These are phyloP conservation scores for Linnemannia elongata DNA, from an alignment of 192 early-diverging fungal genomes.

Conservation along the genomic window DNA sequence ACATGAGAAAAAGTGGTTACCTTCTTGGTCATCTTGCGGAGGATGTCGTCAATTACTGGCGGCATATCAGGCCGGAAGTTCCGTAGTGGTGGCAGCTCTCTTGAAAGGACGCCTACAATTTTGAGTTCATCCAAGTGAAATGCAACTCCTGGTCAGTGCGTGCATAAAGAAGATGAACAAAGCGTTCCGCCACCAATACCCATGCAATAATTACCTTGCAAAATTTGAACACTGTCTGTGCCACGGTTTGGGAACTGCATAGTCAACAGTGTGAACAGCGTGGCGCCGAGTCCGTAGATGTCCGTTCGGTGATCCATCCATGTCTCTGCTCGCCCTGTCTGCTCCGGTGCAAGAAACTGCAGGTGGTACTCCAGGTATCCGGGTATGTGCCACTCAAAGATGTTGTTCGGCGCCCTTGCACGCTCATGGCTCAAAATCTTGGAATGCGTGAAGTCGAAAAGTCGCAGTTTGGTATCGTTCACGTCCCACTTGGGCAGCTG, in stretches of 20 bases:
- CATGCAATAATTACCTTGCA: slow-evolving; percentile 29
- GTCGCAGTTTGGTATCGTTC: slow-evolving; percentile 38
- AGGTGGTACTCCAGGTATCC: slow-evolving; percentile 50
- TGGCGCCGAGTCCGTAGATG: slow-evolving; percentile 45
- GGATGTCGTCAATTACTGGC: slow-evolving; percentile 42
- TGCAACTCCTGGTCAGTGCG: not conserved
- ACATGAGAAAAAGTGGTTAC: slow-evolving; percentile 5
- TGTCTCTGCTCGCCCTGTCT: slow-evolving; percentile 52
- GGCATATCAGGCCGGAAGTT: slow-evolving; percentile 49
- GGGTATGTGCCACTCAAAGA: slow-evolving; percentile 51
- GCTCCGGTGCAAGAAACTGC: slow-evolving; percentile 49
- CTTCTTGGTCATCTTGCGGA: slow-evolving; percentile 54
- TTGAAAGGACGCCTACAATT: slow-evolving; percentile 34
- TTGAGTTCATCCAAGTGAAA: not conserved
- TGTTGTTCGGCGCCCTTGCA: slow-evolving; percentile 48
- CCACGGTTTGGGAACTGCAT: slow-evolving; percentile 52
- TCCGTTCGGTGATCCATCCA: slow-evolving; percentile 58
- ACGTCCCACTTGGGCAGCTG: slow-evolving; percentile 13
- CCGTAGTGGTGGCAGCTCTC: slow-evolving; percentile 34
- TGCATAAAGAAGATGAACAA: not conserved
- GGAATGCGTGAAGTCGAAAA: slow-evolving; percentile 49
- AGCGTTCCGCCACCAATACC: not conserved
- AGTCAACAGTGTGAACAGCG: slow-evolving; percentile 42
- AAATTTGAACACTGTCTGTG: slow-evolving; percentile 50
- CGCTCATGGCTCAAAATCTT: slow-evolving; percentile 54